Conservation (phyloP, 176 grass and related monocot species). For the Zoysia pacifica region DNA sequence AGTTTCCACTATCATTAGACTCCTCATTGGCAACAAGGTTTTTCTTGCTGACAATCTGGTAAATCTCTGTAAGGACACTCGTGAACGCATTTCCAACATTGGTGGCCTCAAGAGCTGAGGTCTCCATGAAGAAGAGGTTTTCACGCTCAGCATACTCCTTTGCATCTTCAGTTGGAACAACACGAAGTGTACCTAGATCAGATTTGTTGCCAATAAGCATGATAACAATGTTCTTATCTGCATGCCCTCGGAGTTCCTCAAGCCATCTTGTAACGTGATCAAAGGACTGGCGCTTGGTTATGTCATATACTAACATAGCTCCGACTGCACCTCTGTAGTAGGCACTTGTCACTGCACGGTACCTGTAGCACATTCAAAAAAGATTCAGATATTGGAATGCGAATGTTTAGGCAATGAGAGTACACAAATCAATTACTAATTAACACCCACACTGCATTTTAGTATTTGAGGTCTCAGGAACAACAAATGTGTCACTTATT, state of each 20-base stretch:
- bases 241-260: slow-evolving; percentile 51
- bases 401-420: background rate
- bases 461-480: background rate
- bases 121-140: slow-evolving; percentile 70
- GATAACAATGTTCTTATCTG: slow-evolving; percentile 63
- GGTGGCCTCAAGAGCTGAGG: slow-evolving; percentile 61
- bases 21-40: slow-evolving; percentile 57
- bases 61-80: slow-evolving; percentile 50
- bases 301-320: slow-evolving; percentile 68
- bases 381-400: slow-evolving; percentile 9
- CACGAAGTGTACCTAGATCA: slow-evolving; percentile 57
- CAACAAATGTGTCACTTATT: background rate
- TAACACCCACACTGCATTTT: background rate
- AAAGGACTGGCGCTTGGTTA: slow-evolving; percentile 68
- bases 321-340: slow-evolving; percentile 70
- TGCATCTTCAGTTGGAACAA: slow-evolving; percentile 53
- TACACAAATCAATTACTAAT: background rate
- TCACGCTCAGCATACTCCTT: slow-evolving; percentile 61
- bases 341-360: slow-evolving; percentile 67
- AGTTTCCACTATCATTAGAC: slow-evolving; percentile 42
- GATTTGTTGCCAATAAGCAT: slow-evolving; percentile 74
- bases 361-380: slow-evolving; percentile 46
- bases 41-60: slow-evolving; percentile 55
- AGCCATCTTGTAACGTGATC: slow-evolving; percentile 61
- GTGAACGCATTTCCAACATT: slow-evolving; percentile 57